phyloP scores from a whole-genome alignment of 805 yeast species.

The Kregervanrija fluxuum region DNA sequence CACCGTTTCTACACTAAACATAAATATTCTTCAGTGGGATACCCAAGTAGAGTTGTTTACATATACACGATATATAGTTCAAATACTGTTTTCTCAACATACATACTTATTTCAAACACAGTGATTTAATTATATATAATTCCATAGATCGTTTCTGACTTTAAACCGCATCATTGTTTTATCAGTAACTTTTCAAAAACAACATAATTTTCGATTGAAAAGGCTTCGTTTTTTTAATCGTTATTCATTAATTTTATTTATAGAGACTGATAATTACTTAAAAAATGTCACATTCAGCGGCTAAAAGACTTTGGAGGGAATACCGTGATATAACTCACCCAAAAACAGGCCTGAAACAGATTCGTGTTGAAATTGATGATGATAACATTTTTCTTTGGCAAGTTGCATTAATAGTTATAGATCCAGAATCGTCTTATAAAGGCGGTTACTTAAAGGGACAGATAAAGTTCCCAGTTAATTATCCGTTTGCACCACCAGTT shows the following conservation, averaged over 20 bases:
- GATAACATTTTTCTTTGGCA: constrained; percentile 65
- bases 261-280: too few relatives aligned
- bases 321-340: constrained; percentile 91
- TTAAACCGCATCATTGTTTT: too few relatives aligned
- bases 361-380: constrained; percentile 39
- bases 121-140: too few relatives aligned
- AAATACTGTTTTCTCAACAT: too few relatives aligned
- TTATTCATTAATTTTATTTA: too few relatives aligned
- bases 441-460: constrained; percentile 95
- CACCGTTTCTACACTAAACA: too few relatives aligned
- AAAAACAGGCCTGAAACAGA: constrained; percentile 47
- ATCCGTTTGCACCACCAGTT: constrained; percentile 88
- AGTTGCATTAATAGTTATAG: constrained; percentile 86
- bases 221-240: neutral
- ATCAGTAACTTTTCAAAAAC: too few relatives aligned
- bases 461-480: constrained; percentile 86
- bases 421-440: constrained; percentile 83
- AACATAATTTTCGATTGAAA: neutral
- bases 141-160: too few relatives aligned
- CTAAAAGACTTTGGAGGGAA: constrained; percentile 80
- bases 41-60: too few relatives aligned
- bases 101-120: too few relatives aligned
- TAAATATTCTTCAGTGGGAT: too few relatives aligned
- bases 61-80: too few relatives aligned
- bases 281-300: constrained; percentile 33